These are phyloP conservation scores for Colletotrichum gloeosporioides DNA, from an alignment of 2,329 filamentous ascomycete species.

Conservation along the genomic window DNA sequence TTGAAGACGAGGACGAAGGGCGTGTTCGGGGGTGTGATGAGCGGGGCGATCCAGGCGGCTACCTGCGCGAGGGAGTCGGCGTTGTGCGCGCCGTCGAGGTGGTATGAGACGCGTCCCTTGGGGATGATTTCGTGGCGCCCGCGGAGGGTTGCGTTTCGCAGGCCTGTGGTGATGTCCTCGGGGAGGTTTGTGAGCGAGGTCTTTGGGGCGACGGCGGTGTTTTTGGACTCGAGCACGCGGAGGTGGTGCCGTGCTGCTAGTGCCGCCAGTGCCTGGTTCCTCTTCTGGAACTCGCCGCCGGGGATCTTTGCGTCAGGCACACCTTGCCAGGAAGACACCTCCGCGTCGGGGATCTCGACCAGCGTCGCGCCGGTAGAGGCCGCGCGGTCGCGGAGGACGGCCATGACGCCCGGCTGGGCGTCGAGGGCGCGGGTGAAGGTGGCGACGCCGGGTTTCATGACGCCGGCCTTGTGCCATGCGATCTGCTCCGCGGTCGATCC, in stretches of 20 bases:
- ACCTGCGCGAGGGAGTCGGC: slow-evolving; percentile 86
- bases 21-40: slow-evolving; percentile 36
- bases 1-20: slow-evolving; percentile 79
- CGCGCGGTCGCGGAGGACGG: slow-evolving; percentile 56
- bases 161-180: slow-evolving; percentile 69
- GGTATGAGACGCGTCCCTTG: slow-evolving; percentile 72
- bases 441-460: slow-evolving; percentile 65
- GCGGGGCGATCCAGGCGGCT: slow-evolving; percentile 77
- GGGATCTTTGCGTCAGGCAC: slow-evolving; percentile 51
- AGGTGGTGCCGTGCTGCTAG: slow-evolving; percentile 43
- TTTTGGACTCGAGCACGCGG: slow-evolving; percentile 40
- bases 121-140: slow-evolving; percentile 75
- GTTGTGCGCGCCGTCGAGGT: slow-evolving; percentile 93
- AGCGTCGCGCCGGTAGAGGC: slow-evolving; percentile 55
- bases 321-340: slow-evolving; percentile 2
- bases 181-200: slow-evolving; percentile 47
- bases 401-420: slow-evolving; percentile 40
- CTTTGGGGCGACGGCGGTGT: slow-evolving; percentile 41
- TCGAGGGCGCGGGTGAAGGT: slow-evolving; percentile 45
- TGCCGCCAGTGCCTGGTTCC: slow-evolving; percentile 60
- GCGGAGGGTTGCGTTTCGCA: slow-evolving; percentile 78
- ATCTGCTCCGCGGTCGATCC: slow-evolving; percentile 69
- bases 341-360: slow-evolving; percentile 28
- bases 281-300: slow-evolving; percentile 62
- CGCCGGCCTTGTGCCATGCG: slow-evolving; percentile 77